phyloP scores from a whole-genome alignment of 2,329 filamentous ascomycete species.

The Neobulgaria alba region DNA sequence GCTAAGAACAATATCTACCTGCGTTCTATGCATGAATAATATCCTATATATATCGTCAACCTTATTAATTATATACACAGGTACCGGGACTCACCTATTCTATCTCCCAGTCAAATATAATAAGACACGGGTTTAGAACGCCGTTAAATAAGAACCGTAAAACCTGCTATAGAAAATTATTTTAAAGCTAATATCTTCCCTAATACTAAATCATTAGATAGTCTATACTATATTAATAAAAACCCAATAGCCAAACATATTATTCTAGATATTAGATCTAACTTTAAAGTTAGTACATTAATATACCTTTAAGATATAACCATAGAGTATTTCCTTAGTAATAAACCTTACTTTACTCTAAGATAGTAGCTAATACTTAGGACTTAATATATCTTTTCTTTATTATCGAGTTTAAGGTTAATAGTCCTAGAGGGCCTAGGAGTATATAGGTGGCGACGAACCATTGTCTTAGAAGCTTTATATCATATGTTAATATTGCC shows the following conservation, averaged over 20 bases:
- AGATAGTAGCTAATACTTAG: conserved; percentile 16
- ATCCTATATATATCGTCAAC: no score
- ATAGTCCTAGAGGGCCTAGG: conserved; percentile 19
- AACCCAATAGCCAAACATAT: conserved; percentile 12
- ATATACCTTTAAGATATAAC: no score
- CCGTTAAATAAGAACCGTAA: no score
- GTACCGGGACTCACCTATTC: no score
- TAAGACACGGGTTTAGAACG: no score
- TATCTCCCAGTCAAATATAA: no score
- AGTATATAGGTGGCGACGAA: conserved; percentile 30
- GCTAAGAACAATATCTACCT: conserved; percentile 20
- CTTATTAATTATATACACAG: no score
- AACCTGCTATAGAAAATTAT: no score
- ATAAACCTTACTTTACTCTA: conserved; percentile 19
- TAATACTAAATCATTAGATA: conserved; percentile 7
- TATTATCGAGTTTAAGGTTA: conserved; percentile 27
- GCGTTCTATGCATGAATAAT: conserved; percentile 9
- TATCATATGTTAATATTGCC: no score
- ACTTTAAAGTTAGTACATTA: conserved; percentile 18
- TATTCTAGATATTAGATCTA: conserved; percentile 13
- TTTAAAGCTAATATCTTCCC: no score
- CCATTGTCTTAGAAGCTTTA: no score
- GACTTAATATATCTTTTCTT: conserved; percentile 24
- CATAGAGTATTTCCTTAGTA: conserved; percentile 19
- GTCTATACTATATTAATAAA: conserved; percentile 12